Evolutionary conservation across 129 eudicot genomes (phyloP), one percentile per base, ranked within the genome.

Genomic region (Flaveria robusta): DNA sequence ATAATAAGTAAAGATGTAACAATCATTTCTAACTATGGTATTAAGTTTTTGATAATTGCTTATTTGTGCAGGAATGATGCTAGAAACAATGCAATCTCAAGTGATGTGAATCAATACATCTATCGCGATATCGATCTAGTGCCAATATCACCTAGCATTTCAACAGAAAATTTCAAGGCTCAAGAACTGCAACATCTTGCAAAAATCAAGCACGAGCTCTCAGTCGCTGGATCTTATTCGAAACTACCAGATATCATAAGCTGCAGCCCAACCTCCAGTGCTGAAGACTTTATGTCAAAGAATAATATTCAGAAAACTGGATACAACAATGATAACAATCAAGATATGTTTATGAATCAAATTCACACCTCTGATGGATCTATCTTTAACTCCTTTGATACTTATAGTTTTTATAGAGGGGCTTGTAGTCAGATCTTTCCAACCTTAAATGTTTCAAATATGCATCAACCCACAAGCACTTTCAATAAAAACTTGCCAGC

Each of bases 381-480:
- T 11, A 15, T 62, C 5, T 45, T 68, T 3, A 55, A 75, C 52
- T 65, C 80, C 10, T 62, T 59, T 16, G 74, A 29, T 78, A 56
- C 27, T 49, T 72, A 26, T 46, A 31, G 46, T 26, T 62, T 62
- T 50, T 54, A 71, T 72, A 81, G 81, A 39, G 79, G 83, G 39
- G 67, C 67, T 26, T 83, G 82, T 81, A 78, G 91, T 64, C 90
- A 86, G 81, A 88, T 88, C 39, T 84, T 75, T 54, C 92, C 97
- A 1, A 86, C 88, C 16, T 31, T 88, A 67, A 88, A 83, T 79
- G 81, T 86, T 52, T 83, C 94, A 15, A 81, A 76, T 43, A 52
- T 81, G 43, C 64, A 46, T 81, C 84, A 79, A 19, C 39, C 85
- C n/a, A 56, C 81, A 20, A 83, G 60, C 70, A 52, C 82, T 64